phyloP scores from a whole-genome alignment of 176 grass and related monocot genomes.

The Lolium multiflorum region DNA sequence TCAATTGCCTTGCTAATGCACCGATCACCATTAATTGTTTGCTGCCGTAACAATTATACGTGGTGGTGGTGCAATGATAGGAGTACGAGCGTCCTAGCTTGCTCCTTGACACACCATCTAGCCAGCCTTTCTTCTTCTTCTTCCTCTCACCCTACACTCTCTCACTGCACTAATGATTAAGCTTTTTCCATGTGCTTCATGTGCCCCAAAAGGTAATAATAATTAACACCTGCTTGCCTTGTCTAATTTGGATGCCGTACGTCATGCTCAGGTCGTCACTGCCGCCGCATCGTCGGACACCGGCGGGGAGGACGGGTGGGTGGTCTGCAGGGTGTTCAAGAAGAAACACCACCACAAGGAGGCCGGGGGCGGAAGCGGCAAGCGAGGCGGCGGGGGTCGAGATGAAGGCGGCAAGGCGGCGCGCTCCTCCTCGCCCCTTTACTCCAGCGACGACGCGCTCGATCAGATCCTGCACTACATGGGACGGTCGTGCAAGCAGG shows the following conservation, averaged over 20 bases:
- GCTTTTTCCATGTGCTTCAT: slow-evolving; percentile 63
- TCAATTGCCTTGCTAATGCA: slow-evolving; percentile 11
- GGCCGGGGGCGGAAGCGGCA: slow-evolving; percentile 46
- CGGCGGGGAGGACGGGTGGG: slow-evolving; percentile 94
- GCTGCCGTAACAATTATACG: slow-evolving; percentile 58
- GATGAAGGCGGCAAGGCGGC: slow-evolving; percentile 38
- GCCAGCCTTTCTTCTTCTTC: not conserved
- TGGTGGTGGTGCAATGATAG: slow-evolving; percentile 58
- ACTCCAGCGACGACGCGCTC: slow-evolving; percentile 68
- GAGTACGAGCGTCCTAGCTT: slow-evolving; percentile 44
- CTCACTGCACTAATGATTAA: slow-evolving; percentile 46
- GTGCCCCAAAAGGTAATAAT: slow-evolving; percentile 60
- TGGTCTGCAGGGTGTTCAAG: slow-evolving; percentile 98
- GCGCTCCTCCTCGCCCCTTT: slow-evolving; percentile 49
- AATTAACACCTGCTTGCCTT: slow-evolving; percentile 37
- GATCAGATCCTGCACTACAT: slow-evolving; percentile 96
- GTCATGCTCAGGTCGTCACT: slow-evolving; percentile 34
- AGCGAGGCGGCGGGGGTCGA: slow-evolving; percentile 32
- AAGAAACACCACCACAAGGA: slow-evolving; percentile 94
- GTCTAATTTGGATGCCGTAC: not conserved
- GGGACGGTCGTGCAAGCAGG: slow-evolving; percentile 90
- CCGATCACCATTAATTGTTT: slow-evolving; percentile 37
- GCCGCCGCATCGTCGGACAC: slow-evolving; percentile 48
- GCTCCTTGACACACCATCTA: slow-evolving; percentile 47
- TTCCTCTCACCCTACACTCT: not conserved